These are phyloP conservation scores for Penicillium chermesinum DNA, from an alignment of 495 filamentous ascomycete genomes.

Conservation along the genomic window DNA sequence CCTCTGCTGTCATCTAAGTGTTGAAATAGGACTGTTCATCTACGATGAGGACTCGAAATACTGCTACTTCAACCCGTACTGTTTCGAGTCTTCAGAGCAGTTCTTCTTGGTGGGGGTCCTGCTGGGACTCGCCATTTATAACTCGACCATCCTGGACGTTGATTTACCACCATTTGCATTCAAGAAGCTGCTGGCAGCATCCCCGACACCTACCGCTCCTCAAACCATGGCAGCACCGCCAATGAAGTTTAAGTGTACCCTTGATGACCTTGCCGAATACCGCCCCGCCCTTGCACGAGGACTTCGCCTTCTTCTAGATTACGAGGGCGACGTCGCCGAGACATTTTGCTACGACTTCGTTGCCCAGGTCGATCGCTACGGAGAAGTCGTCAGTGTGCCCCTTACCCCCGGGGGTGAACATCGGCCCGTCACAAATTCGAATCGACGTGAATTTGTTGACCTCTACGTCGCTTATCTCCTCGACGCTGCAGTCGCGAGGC, in stretches of 20 bases:
- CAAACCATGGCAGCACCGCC: constrained; percentile 49
- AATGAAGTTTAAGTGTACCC: constrained; percentile 61
- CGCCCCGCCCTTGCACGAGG: constrained; percentile 73
- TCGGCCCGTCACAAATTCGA: constrained; percentile 75
- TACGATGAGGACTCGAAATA: constrained; percentile 94
- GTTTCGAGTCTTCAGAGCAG: constrained; percentile 89
- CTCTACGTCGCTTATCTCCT: constrained; percentile 78
- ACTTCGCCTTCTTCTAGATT: constrained; percentile 71
- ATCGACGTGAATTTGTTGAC: constrained; percentile 84
- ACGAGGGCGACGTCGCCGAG: constrained; percentile 76
- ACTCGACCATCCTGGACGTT: constrained; percentile 91
- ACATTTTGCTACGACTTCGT: constrained; percentile 85
- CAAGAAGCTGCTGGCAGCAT: constrained; percentile 74
- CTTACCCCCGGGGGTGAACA: constrained; percentile 73
- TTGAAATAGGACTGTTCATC: constrained; percentile 77
- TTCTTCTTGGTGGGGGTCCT: constrained; percentile 88
- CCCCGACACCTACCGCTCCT: constrained; percentile 50
- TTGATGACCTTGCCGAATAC: constrained; percentile 84
- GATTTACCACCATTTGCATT: constrained; percentile 91
- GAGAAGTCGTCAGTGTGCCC: constrained; percentile 55
- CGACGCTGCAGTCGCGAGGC: constrained; percentile 70
- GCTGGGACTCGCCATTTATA: constrained; percentile 90
- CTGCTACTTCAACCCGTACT: constrained; percentile 93
- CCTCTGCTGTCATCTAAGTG: no score
- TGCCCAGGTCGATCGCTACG: constrained; percentile 72